Base-by-base conservation (phyloP, 2,329 filamentous ascomycete species). In the Diaporthe amygdali region DNA sequence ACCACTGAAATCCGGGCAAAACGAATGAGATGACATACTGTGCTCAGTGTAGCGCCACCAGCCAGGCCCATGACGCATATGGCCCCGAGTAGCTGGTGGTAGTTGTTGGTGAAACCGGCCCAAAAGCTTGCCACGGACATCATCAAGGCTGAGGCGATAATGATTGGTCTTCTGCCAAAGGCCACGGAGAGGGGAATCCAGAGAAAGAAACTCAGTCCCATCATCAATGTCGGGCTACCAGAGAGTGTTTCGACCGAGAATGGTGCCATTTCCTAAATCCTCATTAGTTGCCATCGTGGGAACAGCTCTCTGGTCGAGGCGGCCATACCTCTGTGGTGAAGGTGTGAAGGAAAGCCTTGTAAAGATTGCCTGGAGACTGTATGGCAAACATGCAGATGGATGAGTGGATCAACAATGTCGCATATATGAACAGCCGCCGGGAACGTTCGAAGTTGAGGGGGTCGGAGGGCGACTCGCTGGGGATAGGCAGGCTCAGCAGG, bases 101-200 rank as follows among this genome's bases (percentile, higher is more conserved):
- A 81, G 0, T 70, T 74, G 1, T 56, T 20, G 2, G 81, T 74
- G 14, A 77, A 72, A 0, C 74, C 76, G 5, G 81, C 80, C 25
- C 74, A 73, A 1, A 80, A 30, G 0, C 75, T 78, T 1, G 78
- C 76, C 4, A 78, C 25, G 8, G 79, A 68, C 30, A 78, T 75
- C 27, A 81, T 51, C 1, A 77, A 14, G 0, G 79, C 71, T 22
- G 76, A 79, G 1, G 80, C 64, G 5, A 83, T 69, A 15, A 83
- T 77, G 0, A 80, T 78, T 0, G 81, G 82, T 12, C 82, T 76
- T 27, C 82, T 76, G 3, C 82, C 82, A 47, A 83, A 68, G 0
- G 79, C 80, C 10, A 82, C 73, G 4, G 80, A 79, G 5, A 83
- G 54, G 3, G 80, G 81, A 7, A 82, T 78, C 79, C 80, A 83